A percentile compares a stretch with the other conserved stretches of the same genome.
These are phyloP conservation scores for Solanum aculeatissimum DNA, from an alignment of 305 asterid genomes.

Conservation along the genomic window DNA sequence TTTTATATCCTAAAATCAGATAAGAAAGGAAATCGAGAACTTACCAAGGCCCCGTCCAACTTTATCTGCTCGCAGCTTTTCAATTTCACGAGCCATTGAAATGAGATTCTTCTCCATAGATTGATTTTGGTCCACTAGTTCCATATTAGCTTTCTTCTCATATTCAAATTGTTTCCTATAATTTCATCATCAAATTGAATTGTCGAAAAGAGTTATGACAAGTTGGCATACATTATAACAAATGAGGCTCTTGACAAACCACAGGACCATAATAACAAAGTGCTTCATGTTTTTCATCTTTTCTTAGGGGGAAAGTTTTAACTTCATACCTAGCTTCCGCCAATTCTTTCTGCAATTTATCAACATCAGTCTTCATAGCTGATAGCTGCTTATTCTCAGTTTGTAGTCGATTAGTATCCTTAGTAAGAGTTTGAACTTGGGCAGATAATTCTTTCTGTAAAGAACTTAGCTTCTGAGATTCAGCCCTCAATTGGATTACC, in stretches of 20 bases:
- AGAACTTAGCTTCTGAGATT: conserved; percentile 47
- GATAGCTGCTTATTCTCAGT: conserved; percentile 54
- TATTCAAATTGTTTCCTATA: conserved; percentile 37
- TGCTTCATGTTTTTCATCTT: neutral
- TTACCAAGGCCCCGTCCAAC: conserved; percentile 30
- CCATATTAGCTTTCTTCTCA: conserved; percentile 73
- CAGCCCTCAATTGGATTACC: conserved; percentile 49
- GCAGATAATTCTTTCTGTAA: conserved; percentile 54
- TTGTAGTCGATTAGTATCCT: conserved; percentile 47
- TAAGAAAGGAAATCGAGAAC: neutral
- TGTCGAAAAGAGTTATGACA: neutral
- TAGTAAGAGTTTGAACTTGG: conserved; percentile 47
- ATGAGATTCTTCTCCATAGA: conserved; percentile 67
- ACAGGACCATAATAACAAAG: neutral
- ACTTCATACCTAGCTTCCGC: conserved; percentile 58
- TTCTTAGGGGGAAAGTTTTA: neutral
- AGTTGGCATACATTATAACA: neutral
- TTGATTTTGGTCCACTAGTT: conserved; percentile 55
- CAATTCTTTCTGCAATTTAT: conserved; percentile 55
- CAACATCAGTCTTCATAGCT: conserved; percentile 55
- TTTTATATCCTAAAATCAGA: neutral
- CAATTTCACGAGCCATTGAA: conserved; percentile 86
- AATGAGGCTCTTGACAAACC: neutral
- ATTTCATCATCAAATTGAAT: neutral
- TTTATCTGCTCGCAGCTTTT: conserved; percentile 67